Conservation (phyloP, 495 filamentous ascomycete species). For the Hyaloscypha variabilis region DNA sequence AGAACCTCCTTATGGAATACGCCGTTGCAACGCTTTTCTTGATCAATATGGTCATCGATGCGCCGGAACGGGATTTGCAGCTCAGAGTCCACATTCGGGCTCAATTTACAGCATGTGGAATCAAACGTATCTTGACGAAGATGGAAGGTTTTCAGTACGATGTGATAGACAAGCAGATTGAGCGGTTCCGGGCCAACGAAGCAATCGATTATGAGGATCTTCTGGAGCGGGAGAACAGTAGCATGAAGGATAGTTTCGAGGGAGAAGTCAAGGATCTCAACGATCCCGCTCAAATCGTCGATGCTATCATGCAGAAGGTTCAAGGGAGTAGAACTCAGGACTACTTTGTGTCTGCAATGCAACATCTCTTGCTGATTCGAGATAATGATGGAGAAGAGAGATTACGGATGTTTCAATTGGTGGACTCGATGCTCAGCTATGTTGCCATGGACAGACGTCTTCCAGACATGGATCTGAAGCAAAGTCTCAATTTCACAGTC, state of each 20-base stretch:
- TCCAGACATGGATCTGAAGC: constrained; percentile 96
- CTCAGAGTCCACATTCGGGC: constrained; percentile 92
- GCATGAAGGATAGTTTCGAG: constrained; percentile 86
- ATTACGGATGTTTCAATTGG: constrained; percentile 95
- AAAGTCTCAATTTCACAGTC: constrained; percentile 95
- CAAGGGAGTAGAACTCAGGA: constrained; percentile 84
- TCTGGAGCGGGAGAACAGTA: constrained; percentile 86
- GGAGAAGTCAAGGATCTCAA: constrained; percentile 93
- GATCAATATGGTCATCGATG: constrained; percentile 96
- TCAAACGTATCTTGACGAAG: constrained; percentile 92
- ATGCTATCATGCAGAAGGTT: constrained; percentile 88
- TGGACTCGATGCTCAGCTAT: constrained; percentile 97
- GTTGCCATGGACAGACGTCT: constrained; percentile 97
- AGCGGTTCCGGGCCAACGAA: constrained; percentile 90
- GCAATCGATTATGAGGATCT: constrained; percentile 98
- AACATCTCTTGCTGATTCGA: constrained; percentile 91
- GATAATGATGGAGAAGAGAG: constrained; percentile 93
- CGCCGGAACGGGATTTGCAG: constrained; percentile 84
- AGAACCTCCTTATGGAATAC: constrained; percentile 99
- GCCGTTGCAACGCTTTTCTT: constrained; percentile 93
- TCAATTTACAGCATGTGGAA: constrained; percentile 93
- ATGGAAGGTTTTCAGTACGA: constrained; percentile 99
- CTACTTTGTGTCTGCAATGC: constrained; percentile 93
- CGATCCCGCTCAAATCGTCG: constrained; percentile 89
- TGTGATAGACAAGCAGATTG: constrained; percentile 96